Base-by-base conservation (phyloP, 192 early-diverging fungal genomes). In the Ramicandelaber brevisporus region DNA sequence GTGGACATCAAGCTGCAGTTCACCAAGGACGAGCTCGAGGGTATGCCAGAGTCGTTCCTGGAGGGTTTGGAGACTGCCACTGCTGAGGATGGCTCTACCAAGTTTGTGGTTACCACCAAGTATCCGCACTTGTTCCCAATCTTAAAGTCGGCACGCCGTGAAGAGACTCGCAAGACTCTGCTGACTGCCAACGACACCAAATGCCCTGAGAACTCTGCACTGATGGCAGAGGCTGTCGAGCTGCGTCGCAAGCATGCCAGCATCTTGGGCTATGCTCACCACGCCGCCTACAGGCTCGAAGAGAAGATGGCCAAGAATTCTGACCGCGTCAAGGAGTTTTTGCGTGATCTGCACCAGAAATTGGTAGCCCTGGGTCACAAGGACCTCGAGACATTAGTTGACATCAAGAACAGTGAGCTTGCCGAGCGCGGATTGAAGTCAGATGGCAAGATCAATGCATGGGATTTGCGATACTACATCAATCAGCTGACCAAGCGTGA, bases 301-400 rank as follows among this genome's bases (percentile, higher is more conserved):
- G 56, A 62, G 25, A 70, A 70, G 29, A 87, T 87, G 82, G 78
- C 82, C 28, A 78, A 83, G 44, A 48, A 43, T 2, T 63, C 70
- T 2, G 47, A 59, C 29, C 48, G 34, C 1, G 79, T 78, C 8
- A 26, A 60, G 14, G 49, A 58, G 34, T 81, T 87, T 45, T 54
- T 81, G 37, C 29, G 54, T 3, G 60, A 65, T 11, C 52, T 87
- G 37, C 50, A 51, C 17, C 20, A 28, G n/a, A 46, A 57, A 8
- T 60, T 87, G 15, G 39, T 51, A 12, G 46, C 41, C 5, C 59
- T 75, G 7, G 65, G 51, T 14, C 31, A 68, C 18, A 41, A 38
- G 5, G 79, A 87, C 46, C 35, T 76, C 11, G 37, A 48, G 6
- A 46, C 44, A 24, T 41, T 83, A 14, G 39, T 68, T 34, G 59